Evolutionary conservation across 192 early-diverging fungal genomes (phyloP).

Genomic region (Hyaloraphidium curvatum): DNA sequence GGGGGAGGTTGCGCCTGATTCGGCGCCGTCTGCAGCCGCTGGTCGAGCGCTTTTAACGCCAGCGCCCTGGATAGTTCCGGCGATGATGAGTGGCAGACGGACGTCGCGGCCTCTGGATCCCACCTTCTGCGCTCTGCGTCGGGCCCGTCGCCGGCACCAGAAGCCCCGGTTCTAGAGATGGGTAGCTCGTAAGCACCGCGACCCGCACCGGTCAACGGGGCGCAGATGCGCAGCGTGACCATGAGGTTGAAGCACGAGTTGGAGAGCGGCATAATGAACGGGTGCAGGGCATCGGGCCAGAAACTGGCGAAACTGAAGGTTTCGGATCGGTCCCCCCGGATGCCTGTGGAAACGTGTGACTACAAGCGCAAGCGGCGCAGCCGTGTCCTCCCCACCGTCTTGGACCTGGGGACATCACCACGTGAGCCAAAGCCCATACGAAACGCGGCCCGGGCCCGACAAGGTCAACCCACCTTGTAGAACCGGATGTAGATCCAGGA

Average conservation of each 20-base stretch:
- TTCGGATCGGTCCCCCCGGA: conserved; percentile 72
- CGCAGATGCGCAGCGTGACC: conserved; percentile 29
- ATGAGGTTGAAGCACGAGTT: conserved; percentile 36
- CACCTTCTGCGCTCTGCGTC: conserved; percentile 52
- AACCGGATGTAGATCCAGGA: conserved; percentile 74
- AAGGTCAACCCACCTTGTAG: too few relatives aligned
- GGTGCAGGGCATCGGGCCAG: conserved; percentile 63
- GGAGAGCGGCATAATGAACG: conserved; percentile 40
- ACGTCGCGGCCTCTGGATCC: conserved; percentile 4
- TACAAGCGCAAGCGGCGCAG: neutral
- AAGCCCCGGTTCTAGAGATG: conserved; percentile 13
- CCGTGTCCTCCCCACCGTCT: conserved; percentile 20
- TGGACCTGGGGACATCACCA: too few relatives aligned
- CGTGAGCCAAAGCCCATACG: too few relatives aligned
- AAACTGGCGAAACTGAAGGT: conserved; percentile 79
- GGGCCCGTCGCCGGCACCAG: conserved; percentile 30
- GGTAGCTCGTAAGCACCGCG: conserved; percentile 21
- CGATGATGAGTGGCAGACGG: neutral
- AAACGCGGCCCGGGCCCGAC: too few relatives aligned
- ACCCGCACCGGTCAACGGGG: conserved; percentile 19
- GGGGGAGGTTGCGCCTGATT: neutral
- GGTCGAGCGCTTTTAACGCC: conserved; percentile 43
- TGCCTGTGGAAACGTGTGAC: neutral
- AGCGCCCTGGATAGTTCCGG: conserved; percentile 21
- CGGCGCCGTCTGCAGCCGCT: conserved; percentile 18